phyloP scores from a whole-genome alignment of 2,329 filamentous ascomycete genomes.

The Curvularia spicifera region DNA sequence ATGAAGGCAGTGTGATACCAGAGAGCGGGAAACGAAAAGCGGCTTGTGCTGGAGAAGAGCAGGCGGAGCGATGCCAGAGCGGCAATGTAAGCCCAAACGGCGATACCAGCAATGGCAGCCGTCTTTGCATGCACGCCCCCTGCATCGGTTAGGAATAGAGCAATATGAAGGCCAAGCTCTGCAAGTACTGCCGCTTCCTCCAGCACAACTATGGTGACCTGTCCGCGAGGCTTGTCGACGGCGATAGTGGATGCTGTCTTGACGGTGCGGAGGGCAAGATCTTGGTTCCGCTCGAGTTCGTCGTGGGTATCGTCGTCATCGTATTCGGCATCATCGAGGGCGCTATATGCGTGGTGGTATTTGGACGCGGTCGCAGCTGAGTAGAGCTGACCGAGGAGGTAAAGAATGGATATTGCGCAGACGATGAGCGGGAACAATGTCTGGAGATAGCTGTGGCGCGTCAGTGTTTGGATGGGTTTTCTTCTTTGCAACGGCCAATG shows the following conservation, averaged over 20 bases:
- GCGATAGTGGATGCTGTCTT: conserved; percentile 65
- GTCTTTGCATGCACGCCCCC: conserved; percentile 65
- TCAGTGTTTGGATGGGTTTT: conserved; percentile 2
- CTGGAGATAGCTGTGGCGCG: conserved; percentile 70
- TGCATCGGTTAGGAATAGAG: conserved; percentile 66
- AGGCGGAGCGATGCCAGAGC: conserved; percentile 75
- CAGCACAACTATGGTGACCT: conserved; percentile 71
- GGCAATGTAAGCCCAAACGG: conserved; percentile 82
- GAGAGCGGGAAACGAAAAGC: conserved; percentile 72
- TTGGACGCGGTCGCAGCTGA: conserved; percentile 58
- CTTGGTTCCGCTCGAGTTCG: conserved; percentile 64
- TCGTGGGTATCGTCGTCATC: conserved; percentile 61
- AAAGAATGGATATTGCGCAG: conserved; percentile 72
- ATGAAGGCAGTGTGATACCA: conserved; percentile 94
- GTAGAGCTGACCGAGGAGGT: conserved; percentile 66
- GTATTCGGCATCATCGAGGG: conserved; percentile 55
- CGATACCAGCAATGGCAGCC: conserved; percentile 70
- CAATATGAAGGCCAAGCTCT: conserved; percentile 71
- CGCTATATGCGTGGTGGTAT: conserved; percentile 64
- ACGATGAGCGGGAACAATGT: conserved; percentile 78
- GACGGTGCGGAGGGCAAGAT: conserved; percentile 63
- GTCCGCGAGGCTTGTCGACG: conserved; percentile 76
- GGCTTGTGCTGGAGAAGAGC: conserved; percentile 63
- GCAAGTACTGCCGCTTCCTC: conserved; percentile 78
- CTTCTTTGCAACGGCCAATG: conserved; percentile 6